These are phyloP conservation scores for Paspalum vaginatum DNA, from an alignment of 176 grass and related monocot species.

Conservation along the genomic window DNA sequence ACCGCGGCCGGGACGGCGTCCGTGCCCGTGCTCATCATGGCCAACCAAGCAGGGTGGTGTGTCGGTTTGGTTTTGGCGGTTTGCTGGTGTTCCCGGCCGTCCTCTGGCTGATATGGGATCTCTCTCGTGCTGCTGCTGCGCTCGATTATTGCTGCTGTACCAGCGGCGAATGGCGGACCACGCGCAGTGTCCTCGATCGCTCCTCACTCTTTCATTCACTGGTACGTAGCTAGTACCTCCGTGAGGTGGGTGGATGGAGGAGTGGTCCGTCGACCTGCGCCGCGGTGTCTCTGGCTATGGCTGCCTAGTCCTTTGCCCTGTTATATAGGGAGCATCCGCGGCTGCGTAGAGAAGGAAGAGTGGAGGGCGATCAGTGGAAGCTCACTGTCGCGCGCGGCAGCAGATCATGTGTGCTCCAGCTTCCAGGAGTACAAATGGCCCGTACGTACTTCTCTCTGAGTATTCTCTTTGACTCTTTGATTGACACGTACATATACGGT, in stretches of 20 bases:
- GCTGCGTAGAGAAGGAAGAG: background rate
- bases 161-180: background rate
- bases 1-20: constrained; percentile 39
- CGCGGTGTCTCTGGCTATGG: background rate
- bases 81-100: background rate
- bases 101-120: background rate
- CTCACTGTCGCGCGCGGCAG: background rate
- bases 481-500: background rate
- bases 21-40: constrained; percentile 42
- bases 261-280: background rate
- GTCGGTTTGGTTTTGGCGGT: background rate
- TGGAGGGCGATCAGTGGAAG: constrained; percentile 6
- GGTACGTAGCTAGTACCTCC: background rate
- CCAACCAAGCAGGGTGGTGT: background rate
- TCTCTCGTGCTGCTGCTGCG: background rate
- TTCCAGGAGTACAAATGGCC: background rate
- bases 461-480: background rate
- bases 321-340: constrained; percentile 37
- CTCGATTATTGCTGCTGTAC: constrained; percentile 38
- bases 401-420: constrained; percentile 7
- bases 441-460: background rate
- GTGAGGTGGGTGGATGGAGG: background rate
- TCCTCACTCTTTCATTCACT: background rate
- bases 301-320: constrained; percentile 9
- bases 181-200: background rate